phyloP scores from a whole-genome alignment of 768 basidiomycete genomes.

The Macrolepiota fuliginosa region DNA sequence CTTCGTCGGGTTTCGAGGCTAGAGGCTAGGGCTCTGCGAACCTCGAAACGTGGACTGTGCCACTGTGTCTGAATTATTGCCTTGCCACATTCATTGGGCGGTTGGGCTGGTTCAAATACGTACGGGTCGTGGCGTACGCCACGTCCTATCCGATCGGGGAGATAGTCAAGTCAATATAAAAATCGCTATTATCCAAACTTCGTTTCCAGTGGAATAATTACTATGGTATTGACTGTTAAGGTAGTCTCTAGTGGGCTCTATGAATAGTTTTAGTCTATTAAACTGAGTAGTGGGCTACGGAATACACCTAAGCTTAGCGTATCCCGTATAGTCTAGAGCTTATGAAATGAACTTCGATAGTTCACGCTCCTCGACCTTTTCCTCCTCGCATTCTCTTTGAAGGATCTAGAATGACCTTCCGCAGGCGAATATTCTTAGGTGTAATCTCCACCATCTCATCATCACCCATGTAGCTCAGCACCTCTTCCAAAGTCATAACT shows the following conservation, averaged over 20 bases:
- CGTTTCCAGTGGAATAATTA: too few relatives aligned
- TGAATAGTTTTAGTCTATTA: not conserved
- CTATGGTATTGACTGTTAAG: too few relatives aligned
- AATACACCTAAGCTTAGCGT: not conserved
- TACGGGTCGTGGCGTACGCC: too few relatives aligned
- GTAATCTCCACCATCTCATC: constrained; percentile 50
- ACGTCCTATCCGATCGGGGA: too few relatives aligned
- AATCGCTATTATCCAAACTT: too few relatives aligned
- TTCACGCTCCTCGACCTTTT: constrained; percentile 19
- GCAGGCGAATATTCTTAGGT: constrained; percentile 36
- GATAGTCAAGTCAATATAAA: too few relatives aligned
- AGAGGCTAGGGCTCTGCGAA: too few relatives aligned
- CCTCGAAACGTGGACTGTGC: too few relatives aligned
- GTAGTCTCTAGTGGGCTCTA: not conserved
- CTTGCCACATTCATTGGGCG: too few relatives aligned
- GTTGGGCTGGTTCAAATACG: too few relatives aligned
- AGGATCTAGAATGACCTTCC: constrained; percentile 39
- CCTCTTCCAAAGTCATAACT: constrained; percentile 44
- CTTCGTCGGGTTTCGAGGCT: too few relatives aligned
- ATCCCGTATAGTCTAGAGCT: not conserved
- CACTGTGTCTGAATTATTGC: too few relatives aligned
- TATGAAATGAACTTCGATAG: not conserved
- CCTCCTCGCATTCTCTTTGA: constrained; percentile 31
- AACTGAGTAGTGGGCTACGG: not conserved
- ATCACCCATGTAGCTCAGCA: constrained; percentile 46